Conservation (phyloP, 208 protist species). For the Wallacemonas sp. region DNA sequence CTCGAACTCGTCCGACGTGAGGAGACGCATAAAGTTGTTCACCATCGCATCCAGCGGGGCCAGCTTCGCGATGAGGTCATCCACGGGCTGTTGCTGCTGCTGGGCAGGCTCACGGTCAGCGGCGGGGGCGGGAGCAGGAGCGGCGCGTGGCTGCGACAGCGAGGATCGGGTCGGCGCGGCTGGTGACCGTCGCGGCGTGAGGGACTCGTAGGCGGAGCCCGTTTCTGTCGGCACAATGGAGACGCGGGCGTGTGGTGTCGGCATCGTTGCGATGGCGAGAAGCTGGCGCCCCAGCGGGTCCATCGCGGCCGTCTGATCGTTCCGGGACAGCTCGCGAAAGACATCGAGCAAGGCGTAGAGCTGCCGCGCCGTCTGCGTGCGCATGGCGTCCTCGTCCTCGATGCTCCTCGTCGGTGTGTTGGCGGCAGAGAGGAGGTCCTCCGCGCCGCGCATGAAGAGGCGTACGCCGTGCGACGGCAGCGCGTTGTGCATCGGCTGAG, state of each 20-base stretch:
- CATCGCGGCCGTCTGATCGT: slow-evolving; percentile 43
- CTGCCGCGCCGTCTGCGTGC: slow-evolving; percentile 30
- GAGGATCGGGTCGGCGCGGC: background rate
- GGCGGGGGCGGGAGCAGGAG: background rate
- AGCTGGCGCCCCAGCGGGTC: slow-evolving; percentile 39
- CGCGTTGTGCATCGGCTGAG: slow-evolving; percentile 7
- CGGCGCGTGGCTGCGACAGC: background rate
- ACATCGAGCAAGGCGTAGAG: slow-evolving; percentile 43
- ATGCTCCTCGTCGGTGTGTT: slow-evolving; percentile 4
- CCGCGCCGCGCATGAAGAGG: slow-evolving; percentile 30
- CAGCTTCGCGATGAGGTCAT: slow-evolving; percentile 14
- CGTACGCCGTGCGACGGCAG: slow-evolving; percentile 15
- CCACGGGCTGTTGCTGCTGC: slow-evolving; percentile 19
- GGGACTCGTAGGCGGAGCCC: background rate
- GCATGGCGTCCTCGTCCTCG: slow-evolving; percentile 18
- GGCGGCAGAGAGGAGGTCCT: slow-evolving; percentile 15
- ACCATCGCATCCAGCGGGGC: slow-evolving; percentile 59
- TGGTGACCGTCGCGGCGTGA: background rate
- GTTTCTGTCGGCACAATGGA: slow-evolving; percentile 10
- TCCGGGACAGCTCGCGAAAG: slow-evolving; percentile 38
- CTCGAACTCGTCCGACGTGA: slow-evolving; percentile 36
- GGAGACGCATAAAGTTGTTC: slow-evolving; percentile 54
- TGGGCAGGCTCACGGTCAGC: background rate
- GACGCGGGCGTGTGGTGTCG: slow-evolving; percentile 11
- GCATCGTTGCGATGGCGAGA: slow-evolving; percentile 14